Evolutionary conservation across 495 filamentous ascomycete genomes (phyloP), one percentile per base, ranked within the genome.

Genomic region (Penicillium maclennaniae): DNA sequence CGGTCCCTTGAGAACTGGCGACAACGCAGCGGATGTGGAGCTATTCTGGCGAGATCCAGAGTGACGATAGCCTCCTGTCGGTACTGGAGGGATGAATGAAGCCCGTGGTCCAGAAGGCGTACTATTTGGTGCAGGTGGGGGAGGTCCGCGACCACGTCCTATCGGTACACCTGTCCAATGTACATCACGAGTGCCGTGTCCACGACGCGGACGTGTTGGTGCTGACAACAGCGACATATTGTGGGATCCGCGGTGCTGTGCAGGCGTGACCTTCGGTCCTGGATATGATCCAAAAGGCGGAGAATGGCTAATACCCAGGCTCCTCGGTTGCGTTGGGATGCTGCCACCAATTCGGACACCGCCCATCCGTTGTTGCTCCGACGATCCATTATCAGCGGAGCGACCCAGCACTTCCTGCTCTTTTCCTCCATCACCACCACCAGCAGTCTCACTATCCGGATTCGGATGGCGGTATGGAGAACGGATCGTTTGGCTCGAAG

Each of bases 161-260:
- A 63, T 49, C 7, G 75, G 59, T 14, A 62, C 49, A n/a, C 73
- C 69, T 25, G 46, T 26, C 73, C 73, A 76, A 17, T 58, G 36
- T 17, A 45, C 66, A 8, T 74, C 71, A 34, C 69, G 68, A n/a
- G 68, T 63, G 46, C 60, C 64, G 28, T 69, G 54, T 45, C 72
- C 76, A 27, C 80, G 78, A 36, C 80, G 79, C 31, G 82, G 82
- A 10, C 79, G 79, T 15, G 81, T 83, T n/a, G 83, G 83, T 12
- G 82, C 82, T 34, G 80, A 77, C 1, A 84, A 65, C 19, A 82
- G 54, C 28, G 81, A 77, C 25, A 76, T 63, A 55, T 71, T 82
- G 4, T 56, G 53, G 47, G 67, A 61, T 14, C 69, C 69, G 9
- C 81, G 79, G 59, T 68, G 75, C 31, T 77, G 80, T 7, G 74